Evolutionary conservation across 2,329 filamentous ascomycete species (phyloP).

Genomic region (Ceratocystis huliohia): DNA sequence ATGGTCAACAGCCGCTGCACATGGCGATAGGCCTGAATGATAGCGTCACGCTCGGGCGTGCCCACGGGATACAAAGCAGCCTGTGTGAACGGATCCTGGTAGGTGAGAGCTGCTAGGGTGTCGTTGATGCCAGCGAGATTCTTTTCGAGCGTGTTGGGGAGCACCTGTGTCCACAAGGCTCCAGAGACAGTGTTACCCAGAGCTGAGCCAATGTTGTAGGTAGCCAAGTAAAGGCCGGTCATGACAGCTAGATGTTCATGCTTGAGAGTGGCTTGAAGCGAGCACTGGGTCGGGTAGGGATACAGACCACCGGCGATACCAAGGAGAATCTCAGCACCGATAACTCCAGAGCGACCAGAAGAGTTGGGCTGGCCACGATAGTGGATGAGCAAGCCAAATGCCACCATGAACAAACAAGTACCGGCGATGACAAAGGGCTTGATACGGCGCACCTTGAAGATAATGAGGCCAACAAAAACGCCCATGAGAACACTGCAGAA

Average conservation of each 20-base stretch:
- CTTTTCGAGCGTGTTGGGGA: conserved; percentile 35
- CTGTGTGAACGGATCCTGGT: conserved; percentile 29
- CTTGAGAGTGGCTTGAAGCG: conserved; percentile 32
- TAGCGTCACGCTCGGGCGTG: conserved; percentile 32
- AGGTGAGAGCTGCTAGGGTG: conserved; percentile 30
- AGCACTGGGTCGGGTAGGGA: conserved; percentile 37
- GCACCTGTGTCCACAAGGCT: conserved; percentile 48
- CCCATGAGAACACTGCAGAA: conserved; percentile 46
- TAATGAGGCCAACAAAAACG: conserved; percentile 42
- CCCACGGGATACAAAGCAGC: conserved; percentile 31
- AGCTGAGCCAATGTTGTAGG: conserved; percentile 50
- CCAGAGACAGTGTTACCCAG: conserved; percentile 48
- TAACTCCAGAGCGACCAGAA: conserved; percentile 41
- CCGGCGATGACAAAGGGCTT: conserved; percentile 52
- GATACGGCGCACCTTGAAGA: conserved; percentile 45
- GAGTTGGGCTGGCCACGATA: conserved; percentile 42
- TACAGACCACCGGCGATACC: conserved; percentile 54
- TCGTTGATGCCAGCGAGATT: conserved; percentile 30
- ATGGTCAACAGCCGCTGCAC: conserved; percentile 37
- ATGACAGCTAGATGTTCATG: conserved; percentile 49
- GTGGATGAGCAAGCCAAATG: conserved; percentile 51
- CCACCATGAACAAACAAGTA: conserved; percentile 48
- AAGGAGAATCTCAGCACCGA: conserved; percentile 49
- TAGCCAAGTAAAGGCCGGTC: conserved; percentile 49
- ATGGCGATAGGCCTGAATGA: conserved; percentile 35